Evolutionary conservation across 495 filamentous ascomycete genomes (phyloP).

Genomic region (Aspergillus steynii): DNA sequence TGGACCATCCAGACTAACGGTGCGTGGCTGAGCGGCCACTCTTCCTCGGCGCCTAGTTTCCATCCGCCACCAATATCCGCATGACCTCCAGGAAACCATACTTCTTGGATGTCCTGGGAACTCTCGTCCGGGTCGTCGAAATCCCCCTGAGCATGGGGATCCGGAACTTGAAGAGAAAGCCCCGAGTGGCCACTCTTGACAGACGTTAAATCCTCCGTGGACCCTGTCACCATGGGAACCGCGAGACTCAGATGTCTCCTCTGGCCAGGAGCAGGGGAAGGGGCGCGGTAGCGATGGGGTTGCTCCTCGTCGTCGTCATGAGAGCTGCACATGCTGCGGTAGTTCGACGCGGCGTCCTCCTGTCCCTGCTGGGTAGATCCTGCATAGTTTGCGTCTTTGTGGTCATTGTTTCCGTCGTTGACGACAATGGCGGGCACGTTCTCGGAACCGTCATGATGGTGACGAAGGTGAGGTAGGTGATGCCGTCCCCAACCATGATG

Average conservation of each 20-base stretch:
- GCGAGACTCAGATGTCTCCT: slow-evolving; percentile 28
- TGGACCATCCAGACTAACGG: slow-evolving; percentile 84
- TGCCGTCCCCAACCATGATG: slow-evolving; percentile 36
- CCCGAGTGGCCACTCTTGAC: slow-evolving; percentile 41
- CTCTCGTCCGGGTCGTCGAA: slow-evolving; percentile 63
- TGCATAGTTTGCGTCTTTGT: slow-evolving; percentile 3
- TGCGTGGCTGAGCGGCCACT: slow-evolving; percentile 66
- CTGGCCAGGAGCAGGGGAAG: slow-evolving; percentile 25
- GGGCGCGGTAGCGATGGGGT: slow-evolving; percentile 44
- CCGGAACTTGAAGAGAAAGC: slow-evolving; percentile 38
- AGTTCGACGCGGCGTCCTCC: slow-evolving; percentile 33
- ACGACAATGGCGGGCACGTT: slow-evolving; percentile 35
- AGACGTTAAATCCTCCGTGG: slow-evolving; percentile 39
- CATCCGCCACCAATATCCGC: slow-evolving; percentile 86
- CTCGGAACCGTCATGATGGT: slow-evolving; percentile 15
- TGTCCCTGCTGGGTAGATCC: slow-evolving; percentile 21
- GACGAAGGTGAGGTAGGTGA: slow-evolving; percentile 24
- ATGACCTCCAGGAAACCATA: slow-evolving; percentile 84
- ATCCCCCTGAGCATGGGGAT: slow-evolving; percentile 24
- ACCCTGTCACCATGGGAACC: slow-evolving; percentile 26
- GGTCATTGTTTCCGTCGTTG: slow-evolving; percentile 25
- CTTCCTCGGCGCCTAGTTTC: slow-evolving; percentile 58
- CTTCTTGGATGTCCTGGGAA: slow-evolving; percentile 73
- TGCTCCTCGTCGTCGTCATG: slow-evolving; percentile 23
- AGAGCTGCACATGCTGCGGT: slow-evolving; percentile 33